These are phyloP conservation scores for Vaccinium macrocarpon DNA, from an alignment of 148 eudicot genomes.

Conservation along the genomic window DNA sequence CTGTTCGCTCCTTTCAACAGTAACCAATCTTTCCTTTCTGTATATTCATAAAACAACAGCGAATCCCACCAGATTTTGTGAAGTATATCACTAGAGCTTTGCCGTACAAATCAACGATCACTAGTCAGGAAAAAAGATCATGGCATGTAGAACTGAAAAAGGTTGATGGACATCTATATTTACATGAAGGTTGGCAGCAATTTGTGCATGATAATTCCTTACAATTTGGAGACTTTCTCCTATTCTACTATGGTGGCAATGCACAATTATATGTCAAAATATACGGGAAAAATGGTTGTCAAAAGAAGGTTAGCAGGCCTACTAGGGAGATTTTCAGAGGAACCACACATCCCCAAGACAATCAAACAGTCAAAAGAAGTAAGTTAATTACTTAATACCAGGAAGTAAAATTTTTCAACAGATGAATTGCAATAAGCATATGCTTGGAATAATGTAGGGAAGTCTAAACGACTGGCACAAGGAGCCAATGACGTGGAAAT, in stretches of 20 bases:
- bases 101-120: slow-evolving; percentile 18
- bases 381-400: neutral
- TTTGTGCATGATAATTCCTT: slow-evolving; percentile 20
- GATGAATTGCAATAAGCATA: neutral
- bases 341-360: neutral
- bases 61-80: slow-evolving; percentile 14
- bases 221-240: slow-evolving; percentile 19
- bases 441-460: slow-evolving; percentile 7
- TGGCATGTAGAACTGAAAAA: slow-evolving; percentile 17
- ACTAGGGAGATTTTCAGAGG: neutral
- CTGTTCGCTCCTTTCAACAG: neutral
- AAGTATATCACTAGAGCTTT: slow-evolving; percentile 6
- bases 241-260: slow-evolving; percentile 13
- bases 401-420: neutral
- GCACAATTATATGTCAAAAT: slow-evolving; percentile 15
- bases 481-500: neutral
- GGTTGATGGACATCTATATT: slow-evolving; percentile 7
- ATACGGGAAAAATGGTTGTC: slow-evolving; percentile 19
- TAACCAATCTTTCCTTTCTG: neutral
- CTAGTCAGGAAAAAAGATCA: slow-evolving; percentile 1
- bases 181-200: slow-evolving; percentile 20
- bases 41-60: neutral
- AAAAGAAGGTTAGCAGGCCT: neutral
- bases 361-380: neutral
- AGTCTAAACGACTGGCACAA: neutral